phyloP scores from a whole-genome alignment of 2,329 filamentous ascomycete genomes.

The Aspergillus udagawae region DNA sequence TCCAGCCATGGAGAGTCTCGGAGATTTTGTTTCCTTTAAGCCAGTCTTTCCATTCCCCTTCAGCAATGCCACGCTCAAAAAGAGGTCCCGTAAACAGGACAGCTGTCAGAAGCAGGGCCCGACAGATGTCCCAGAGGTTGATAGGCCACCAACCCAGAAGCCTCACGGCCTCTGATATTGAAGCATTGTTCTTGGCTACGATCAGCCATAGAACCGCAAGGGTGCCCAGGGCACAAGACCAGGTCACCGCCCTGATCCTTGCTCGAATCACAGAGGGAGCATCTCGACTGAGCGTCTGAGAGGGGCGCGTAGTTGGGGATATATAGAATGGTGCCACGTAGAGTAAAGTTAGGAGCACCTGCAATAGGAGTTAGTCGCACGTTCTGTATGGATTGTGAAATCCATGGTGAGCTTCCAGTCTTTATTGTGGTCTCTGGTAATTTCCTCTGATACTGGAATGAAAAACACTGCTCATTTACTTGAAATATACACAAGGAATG shows the following conservation, averaged over 20 bases:
- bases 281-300: slow-evolving; percentile 74
- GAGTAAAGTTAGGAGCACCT: slow-evolving; percentile 77
- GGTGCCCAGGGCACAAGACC: slow-evolving; percentile 68
- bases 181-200: slow-evolving; percentile 49
- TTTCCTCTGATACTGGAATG: background rate
- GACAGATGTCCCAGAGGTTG: slow-evolving; percentile 59
- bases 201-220: slow-evolving; percentile 65
- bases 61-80: slow-evolving; percentile 71
- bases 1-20: slow-evolving; percentile 68
- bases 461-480: background rate
- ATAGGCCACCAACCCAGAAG: slow-evolving; percentile 79
- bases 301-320: slow-evolving; percentile 73
- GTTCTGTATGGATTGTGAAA: background rate
- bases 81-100: slow-evolving; percentile 81
- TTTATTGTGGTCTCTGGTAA: background rate
- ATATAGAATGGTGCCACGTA: slow-evolving; percentile 93
- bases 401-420: background rate
- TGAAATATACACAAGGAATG: background rate
- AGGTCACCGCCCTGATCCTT: slow-evolving; percentile 72
- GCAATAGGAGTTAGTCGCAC: background rate
- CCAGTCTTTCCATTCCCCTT: slow-evolving; percentile 67
- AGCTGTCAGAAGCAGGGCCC: slow-evolving; percentile 65
- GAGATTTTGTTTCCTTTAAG: slow-evolving; percentile 52
- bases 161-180: slow-evolving; percentile 56
- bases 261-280: slow-evolving; percentile 84